Evolutionary conservation across 164 flowering plant genomes (phyloP), one percentile per base, ranked within the genome.

Genomic region (Sedum album): DNA sequence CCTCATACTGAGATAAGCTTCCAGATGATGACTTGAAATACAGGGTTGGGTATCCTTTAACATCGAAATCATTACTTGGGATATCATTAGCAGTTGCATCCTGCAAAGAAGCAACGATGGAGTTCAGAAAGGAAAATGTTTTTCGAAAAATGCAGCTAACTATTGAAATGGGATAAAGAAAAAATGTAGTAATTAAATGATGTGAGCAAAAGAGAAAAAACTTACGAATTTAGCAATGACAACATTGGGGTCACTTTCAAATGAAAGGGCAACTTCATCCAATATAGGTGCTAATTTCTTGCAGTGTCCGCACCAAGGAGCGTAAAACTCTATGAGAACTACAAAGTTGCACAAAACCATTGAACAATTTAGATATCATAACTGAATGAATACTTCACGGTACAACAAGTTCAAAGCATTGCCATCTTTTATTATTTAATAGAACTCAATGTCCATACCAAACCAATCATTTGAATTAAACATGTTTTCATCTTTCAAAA

Each of bases 271-370:
- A 63, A 93, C 93, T 83, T 93, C 97, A 65, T 93, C 98, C 76
- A 91, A 76, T 73, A 89, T 91, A 46, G 98, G 97, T 68, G 96
- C 96, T 75, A 93, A 61, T 20, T 82, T 78, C 73, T 93, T 83
- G 90, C 98, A 93, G 68, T 93, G 98, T 66, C 96, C 97, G 72
- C 98, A 93, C 97, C 97, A 91, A 38, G 98, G 98, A 49, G 98
- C 96, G 77, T 95, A 95, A 66, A 95, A 91, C 80, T 95, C 98
- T 0, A 94, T 70, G 20, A 94, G 72, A 70, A 94, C 98, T 91
- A 85, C 74, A 75, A 8, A 57, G 31, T 57, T 14, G 31, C 5
- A 57, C 18, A 57, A 44, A 44, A 4, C 17, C 5, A 11, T 44
- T 44, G 18, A 44, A 44, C 48, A 44, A 44, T 11, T 44, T 18